Base-by-base conservation (phyloP, 768 basidiomycete species). In the Macrolepiota albuminosa region DNA sequence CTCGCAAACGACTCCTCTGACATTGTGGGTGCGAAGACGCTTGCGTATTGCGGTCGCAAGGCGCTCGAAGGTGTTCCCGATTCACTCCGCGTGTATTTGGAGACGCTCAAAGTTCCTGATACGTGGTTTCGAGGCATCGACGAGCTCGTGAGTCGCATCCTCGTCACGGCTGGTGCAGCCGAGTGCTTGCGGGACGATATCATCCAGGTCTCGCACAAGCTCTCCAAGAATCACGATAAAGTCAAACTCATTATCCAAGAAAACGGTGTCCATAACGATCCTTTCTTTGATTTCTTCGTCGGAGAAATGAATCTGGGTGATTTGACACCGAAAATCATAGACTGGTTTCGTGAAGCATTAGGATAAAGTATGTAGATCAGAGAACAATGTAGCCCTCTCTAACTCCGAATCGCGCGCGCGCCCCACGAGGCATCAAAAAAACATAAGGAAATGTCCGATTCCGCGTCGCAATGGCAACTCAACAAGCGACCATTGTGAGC, bases 151-250 rank as follows among this genome's bases (percentile, higher is more conserved):
- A 64, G 67, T 24, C 69, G 73, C 16, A 66, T 76, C 8, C 65
- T 75, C 5, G 63, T 78, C 42, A 76, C 72, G 4, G 71, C 68
- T 10, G 74, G 76, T 4, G 64, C 65, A 16, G 61, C 56, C 13
- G 75, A 76, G 61, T 68, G 68, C 34, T 60, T 74, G 53, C 66
- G 69, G 49, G 73, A 75, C 53, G 72, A 73, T 51, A 69, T 73
- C 45, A 63, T 67, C 13, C 39, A 56, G 10, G 64, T 72, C 50
- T 65, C 54, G 33, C 55, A 63, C 55, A 48, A 61, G 26, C 60
- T 73, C 31, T 33, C 48, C 3, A 26, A 6, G 18, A 21, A 64
- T 36, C 63, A 63, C 57, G 21, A 13, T 18, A 42, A 54, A 11
- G 45, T 57, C 26, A 58, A 45, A 37, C 55, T 72, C 6, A 61